Conservation (phyloP, 495 filamentous ascomycete genomes). For the Pseudomonodictys pantanalensis region DNA sequence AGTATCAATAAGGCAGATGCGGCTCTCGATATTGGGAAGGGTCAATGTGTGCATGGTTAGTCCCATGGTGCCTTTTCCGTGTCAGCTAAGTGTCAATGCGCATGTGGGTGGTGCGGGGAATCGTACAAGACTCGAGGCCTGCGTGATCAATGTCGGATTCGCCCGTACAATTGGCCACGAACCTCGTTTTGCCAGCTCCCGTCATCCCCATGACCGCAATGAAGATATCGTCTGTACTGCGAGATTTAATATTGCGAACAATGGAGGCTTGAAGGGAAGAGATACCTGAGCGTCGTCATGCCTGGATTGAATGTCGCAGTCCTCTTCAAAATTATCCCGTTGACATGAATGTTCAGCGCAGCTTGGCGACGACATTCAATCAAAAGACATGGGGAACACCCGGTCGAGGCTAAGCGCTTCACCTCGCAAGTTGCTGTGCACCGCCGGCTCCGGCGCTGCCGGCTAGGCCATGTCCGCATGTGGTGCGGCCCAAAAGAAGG, state of each 20-base stretch:
- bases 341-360: background rate
- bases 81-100: background rate
- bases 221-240: conserved; percentile 1
- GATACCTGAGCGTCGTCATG: background rate
- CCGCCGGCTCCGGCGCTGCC: no score
- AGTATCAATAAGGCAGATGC: conserved; percentile 45
- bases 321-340: background rate
- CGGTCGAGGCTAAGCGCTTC: no score
- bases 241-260: background rate
- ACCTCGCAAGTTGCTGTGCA: no score
- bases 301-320: background rate
- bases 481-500: background rate
- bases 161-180: conserved; percentile 8
- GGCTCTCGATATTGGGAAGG: background rate
- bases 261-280: background rate
- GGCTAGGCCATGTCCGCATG: background rate
- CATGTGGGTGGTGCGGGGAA: background rate
- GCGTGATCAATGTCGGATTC: background rate
- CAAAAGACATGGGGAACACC: background rate
- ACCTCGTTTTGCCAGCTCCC: conserved; percentile 18
- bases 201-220: conserved; percentile 39
- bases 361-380: background rate
- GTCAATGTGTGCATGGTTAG: background rate
- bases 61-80: background rate
- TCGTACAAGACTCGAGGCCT: background rate